Evolutionary conservation across 306 rosid genomes (phyloP), one percentile per base, ranked within the genome.

Genomic region (Pueraria montana): DNA sequence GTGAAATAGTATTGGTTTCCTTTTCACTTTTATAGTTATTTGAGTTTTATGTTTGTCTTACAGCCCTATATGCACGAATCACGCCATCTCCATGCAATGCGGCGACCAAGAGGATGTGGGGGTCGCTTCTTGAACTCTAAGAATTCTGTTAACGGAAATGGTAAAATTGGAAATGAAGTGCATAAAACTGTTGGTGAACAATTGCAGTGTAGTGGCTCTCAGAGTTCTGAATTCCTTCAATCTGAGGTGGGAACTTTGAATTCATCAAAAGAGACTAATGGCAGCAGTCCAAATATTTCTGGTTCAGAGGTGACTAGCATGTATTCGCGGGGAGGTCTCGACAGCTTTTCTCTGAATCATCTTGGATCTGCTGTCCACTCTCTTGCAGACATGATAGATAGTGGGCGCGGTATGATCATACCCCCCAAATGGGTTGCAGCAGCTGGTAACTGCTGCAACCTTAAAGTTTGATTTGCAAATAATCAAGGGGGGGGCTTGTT

Each of bases 31-130:
- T 63, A 27, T 58, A 73, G 55, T 43, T 56, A 83, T 59, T 70
- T 70, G 46, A 65, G 30, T 84, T 59, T 10, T 66, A 32, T 81
- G 49, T 79, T 69, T 81, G 56, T 62, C 80, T 76, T 85, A 55
- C 91, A 96, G 99, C 96, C 97, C 21, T 96, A 96, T 83, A 90
- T 96, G 97, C 99, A 96, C 26, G 95, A 94, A 82, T 96, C 99
- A 0, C 97, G 99, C 55, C 99, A 96, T 87, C 98, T 82, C 82
- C 99, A 96, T 53, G 99, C 99, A 46, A 76, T 90, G 94, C 91
- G 98, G 26, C 91, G 99, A 55, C 97, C 98, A 71, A 89, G 99
- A 82, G 99, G 99, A 78, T 83, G 92, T 1, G 97, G 99, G 0
- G 99, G 99, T 20, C 96, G 99, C 17, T 96, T 96, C 90, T 82